Base-by-base conservation (phyloP, 2,329 filamentous ascomycete genomes). In the Pseudopyrenochaeta lycopersici region DNA sequence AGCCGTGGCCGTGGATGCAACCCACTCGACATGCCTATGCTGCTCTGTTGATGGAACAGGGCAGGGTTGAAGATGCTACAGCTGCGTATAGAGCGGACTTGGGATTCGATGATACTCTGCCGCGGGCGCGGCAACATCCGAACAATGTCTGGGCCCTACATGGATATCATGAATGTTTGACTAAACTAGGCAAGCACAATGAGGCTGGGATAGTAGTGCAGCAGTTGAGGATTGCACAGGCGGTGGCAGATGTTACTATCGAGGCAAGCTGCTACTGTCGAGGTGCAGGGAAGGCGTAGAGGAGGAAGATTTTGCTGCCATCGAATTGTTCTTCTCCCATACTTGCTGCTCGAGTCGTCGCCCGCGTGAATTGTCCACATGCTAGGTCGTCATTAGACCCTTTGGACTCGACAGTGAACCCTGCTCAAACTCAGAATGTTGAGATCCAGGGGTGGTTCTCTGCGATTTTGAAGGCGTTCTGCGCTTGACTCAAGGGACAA, bases 1-100 rank as follows among this genome's bases (percentile, higher is more conserved):
- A 92, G 68, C 90, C 90, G 0, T 91, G 89, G 89, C 88, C 87
- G 0, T 92, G 89, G 89, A 91, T 92, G 88, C 87, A 90, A 67
- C 89, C 89, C 0, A 84, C 85, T 0, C 80, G 88, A 2, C 89
- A 92, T 70, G 89, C 89, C 0, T 88, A 88, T 45, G 89, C 86
- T 1, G 89, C 89, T 0, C 77, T 92, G 3, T 70, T 90, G 27
- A 78, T 90, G 11, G 89, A 92, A 66, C 88, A 89, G 64, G 85
- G 83, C n/a, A 61, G 56, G 14, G 57, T 77, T 4, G 68, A 75
- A 47, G 73, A 78, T 46, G 77, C 78, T 5, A 64, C 68, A 12
- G 60, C 64, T 7, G 71, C 71, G 10, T 78, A 78, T 39, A 70
- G 62, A 14, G 77, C 72, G 6, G 77, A 80, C 62, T 63, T 80